Evolutionary conservation across 441 rosid genomes (phyloP), one percentile per base, ranked within the genome.

Genomic region (Bocquillonia castaneifolia): DNA sequence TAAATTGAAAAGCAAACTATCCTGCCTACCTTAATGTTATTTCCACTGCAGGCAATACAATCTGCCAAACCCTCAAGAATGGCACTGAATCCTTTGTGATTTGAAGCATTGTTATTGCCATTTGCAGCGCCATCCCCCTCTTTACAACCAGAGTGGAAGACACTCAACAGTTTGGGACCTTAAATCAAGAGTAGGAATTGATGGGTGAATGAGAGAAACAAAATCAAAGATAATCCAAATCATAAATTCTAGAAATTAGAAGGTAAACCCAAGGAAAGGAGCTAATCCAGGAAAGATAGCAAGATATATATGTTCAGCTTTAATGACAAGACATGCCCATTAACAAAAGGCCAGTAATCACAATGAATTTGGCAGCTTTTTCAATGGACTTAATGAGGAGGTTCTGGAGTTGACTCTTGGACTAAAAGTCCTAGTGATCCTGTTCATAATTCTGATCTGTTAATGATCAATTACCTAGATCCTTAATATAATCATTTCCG

Each of bases 31-130:
- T 78, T 78, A 50, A 74, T 25, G 37, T 70, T 54, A 73, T 71
- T 78, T 72, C 87, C 86, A 31, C 76, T 60, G 77, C 83, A 82
- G 63, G 81, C 61, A 51, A 90, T 34, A 73, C 97, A 94, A 65
- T 80, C 86, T 55, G 91, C 96, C 86, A 94, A 77, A 59, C 96
- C 91, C 59, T 83, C 85, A 32, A 87, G 83, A 80, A 87, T 77
- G 67, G 71, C 64, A 73, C 70, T 59, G 70, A 82, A 79, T 68
- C 45, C 78, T 71, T 77, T 67, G 51, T 48, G 63, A 55, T 64
- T 61, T 23, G 79, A 64, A 58, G 69, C 48, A 58, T 31, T 74
- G 58, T n/a, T 79, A 67, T 69, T 70, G 8, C 60, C 77, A 66
- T 80, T 80, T 64, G 70, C 75, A 73, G 80, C 65, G 66, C 66